Evolutionary conservation across 495 filamentous ascomycete genomes (phyloP).

Genomic region (Aspergillus bertholletiae): DNA sequence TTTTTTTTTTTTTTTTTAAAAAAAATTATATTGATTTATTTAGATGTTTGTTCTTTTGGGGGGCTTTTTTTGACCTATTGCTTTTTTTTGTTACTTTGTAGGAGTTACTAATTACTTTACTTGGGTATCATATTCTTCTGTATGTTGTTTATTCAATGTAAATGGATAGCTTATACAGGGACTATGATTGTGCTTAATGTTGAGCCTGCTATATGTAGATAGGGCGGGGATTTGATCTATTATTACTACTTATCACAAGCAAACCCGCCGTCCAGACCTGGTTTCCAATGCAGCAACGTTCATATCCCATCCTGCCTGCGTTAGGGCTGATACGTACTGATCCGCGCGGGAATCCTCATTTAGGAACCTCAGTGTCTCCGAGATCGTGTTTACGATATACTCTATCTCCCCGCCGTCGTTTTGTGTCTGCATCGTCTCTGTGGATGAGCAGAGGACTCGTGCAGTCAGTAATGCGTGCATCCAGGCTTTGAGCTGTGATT

Average conservation of each 20-base stretch:
- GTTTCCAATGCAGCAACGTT: slow-evolving; percentile 58
- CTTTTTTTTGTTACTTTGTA: background rate
- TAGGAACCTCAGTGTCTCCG: slow-evolving; percentile 23
- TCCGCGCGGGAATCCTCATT: slow-evolving; percentile 38
- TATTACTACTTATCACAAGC: background rate
- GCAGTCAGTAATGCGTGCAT: slow-evolving; percentile 64
- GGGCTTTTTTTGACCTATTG: too few relatives aligned
- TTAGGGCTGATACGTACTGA: slow-evolving; percentile 35
- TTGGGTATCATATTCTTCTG: too few relatives aligned
- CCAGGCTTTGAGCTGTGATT: slow-evolving; percentile 66
- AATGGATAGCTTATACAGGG: too few relatives aligned
- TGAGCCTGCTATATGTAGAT: background rate
- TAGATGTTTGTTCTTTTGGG: too few relatives aligned
- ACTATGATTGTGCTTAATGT: too few relatives aligned
- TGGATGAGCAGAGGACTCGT: slow-evolving; percentile 5
- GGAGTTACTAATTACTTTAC: background rate
- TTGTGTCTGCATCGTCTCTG: background rate
- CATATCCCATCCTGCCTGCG: slow-evolving; percentile 57
- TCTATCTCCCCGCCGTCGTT: background rate
- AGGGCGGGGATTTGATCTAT: too few relatives aligned
- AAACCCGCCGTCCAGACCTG: slow-evolving; percentile 36
- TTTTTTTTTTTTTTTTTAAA: too few relatives aligned
- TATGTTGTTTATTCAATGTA: too few relatives aligned
- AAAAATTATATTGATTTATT: too few relatives aligned
- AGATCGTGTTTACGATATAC: slow-evolving; percentile 13